Conservation (phyloP, 352 stramenopile genomes). For the Pythium plurisporium region DNA sequence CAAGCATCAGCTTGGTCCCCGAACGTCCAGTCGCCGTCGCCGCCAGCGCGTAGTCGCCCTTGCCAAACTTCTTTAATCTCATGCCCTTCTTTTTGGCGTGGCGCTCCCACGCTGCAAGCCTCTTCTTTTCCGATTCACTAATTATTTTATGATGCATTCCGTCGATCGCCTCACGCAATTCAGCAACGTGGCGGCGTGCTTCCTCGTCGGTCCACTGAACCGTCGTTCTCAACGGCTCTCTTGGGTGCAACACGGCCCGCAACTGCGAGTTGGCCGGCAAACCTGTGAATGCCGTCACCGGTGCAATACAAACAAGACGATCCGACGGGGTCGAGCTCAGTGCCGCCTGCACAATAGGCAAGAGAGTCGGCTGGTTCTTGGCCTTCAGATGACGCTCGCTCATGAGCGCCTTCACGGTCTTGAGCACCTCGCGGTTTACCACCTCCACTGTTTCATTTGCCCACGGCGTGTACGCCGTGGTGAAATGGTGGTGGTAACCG, state of each 20-base stretch:
- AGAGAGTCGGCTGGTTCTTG: neutral
- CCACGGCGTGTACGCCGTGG: conserved; percentile 26
- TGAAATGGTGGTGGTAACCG: conserved; percentile 24
- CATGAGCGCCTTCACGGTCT: conserved; percentile 1
- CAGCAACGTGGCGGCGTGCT: neutral
- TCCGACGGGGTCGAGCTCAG: conserved; percentile 11
- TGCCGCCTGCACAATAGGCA: conserved; percentile 12
- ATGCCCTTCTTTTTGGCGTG: conserved; percentile 6
- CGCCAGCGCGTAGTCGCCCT: conserved; percentile 19
- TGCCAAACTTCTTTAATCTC: conserved; percentile 2
- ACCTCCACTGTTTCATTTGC: conserved; percentile 31
- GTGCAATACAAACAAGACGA: neutral
- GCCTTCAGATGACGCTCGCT: neutral
- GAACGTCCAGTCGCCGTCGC: neutral
- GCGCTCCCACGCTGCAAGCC: conserved; percentile 1
- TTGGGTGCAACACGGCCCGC: neutral
- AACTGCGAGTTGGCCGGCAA: conserved; percentile 2
- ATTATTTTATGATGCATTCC: conserved; percentile 2
- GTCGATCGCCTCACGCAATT: neutral
- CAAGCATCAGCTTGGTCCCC: conserved; percentile 19
- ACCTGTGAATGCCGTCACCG: conserved; percentile 15
- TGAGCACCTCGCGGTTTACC: conserved; percentile 24
- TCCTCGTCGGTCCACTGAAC: conserved; percentile 9
- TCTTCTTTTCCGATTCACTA: conserved; percentile 10
- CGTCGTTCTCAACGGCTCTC: neutral